Evolutionary conservation across 129 eudicot genomes (phyloP).

Genomic region (Tagetes patula): DNA sequence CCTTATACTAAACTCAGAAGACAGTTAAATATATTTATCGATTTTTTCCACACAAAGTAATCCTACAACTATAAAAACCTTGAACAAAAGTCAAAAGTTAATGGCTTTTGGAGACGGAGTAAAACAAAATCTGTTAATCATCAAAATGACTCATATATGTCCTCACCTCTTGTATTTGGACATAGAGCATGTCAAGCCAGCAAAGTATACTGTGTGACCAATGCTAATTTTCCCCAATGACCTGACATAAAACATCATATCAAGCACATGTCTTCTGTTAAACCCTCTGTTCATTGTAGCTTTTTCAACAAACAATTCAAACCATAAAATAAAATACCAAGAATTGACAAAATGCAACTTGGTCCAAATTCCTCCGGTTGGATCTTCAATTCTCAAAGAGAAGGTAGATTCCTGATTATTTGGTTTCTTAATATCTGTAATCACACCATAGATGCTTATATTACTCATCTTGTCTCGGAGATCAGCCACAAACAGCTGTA

Average conservation of each 20-base stretch:
- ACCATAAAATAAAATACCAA: constrained; percentile 45
- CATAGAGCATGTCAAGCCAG: constrained; percentile 74
- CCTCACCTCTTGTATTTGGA: constrained; percentile 56
- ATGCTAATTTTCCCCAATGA: constrained; percentile 74
- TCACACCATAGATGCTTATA: constrained; percentile 72
- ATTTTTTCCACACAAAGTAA: neutral
- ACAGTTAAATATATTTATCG: neutral
- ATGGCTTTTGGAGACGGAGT: neutral
- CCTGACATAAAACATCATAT: constrained; percentile 42
- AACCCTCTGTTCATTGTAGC: neutral
- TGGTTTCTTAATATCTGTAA: constrained; percentile 44
- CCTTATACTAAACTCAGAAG: neutral
- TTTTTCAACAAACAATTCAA: neutral
- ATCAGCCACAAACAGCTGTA: constrained; percentile 77
- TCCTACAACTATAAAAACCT: neutral
- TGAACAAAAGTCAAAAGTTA: constrained; percentile 16
- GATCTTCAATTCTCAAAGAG: constrained; percentile 61
- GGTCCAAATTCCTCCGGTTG: constrained; percentile 72
- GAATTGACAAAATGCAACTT: constrained; percentile 65
- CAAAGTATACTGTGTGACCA: constrained; percentile 74
- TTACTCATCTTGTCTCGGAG: constrained; percentile 86
- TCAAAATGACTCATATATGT: constrained; percentile 5
- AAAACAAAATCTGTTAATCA: neutral
- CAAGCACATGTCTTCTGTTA: constrained; percentile 17
- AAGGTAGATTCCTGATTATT: constrained; percentile 37